Evolutionary conservation across 768 basidiomycete genomes (phyloP).

Genomic region (Terana coerulea): DNA sequence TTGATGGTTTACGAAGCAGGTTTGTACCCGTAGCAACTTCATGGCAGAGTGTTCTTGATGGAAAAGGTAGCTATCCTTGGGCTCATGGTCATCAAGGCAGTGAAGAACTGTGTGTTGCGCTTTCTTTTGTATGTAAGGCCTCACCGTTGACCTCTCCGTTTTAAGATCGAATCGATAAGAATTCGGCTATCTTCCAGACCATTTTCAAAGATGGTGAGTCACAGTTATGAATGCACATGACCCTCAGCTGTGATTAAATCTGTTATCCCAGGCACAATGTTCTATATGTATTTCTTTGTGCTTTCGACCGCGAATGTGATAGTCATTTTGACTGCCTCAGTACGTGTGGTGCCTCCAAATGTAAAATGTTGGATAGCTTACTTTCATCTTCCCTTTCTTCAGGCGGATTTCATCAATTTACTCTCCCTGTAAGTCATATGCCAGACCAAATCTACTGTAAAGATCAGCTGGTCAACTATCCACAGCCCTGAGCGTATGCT

Average conservation of each 20-base stretch:
- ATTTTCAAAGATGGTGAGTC: background rate
- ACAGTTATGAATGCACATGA: background rate
- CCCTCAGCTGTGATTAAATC: background rate
- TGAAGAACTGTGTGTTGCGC: background rate
- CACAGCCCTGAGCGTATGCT: background rate
- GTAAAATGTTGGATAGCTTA: background rate
- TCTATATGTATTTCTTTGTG: background rate
- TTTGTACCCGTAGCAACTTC: background rate
- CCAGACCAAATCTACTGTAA: background rate
- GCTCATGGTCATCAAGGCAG: background rate
- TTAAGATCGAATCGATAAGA: background rate
- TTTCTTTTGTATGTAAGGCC: background rate
- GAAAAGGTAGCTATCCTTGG: background rate
- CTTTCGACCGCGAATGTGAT: background rate
- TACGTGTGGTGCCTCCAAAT: background rate
- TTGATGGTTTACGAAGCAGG: background rate
- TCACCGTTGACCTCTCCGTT: background rate
- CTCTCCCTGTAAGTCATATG: background rate
- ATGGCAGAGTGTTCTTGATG: background rate
- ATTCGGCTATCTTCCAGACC: background rate
- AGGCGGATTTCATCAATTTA: background rate
- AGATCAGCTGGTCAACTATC: background rate
- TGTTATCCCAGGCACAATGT: background rate
- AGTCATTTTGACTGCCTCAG: background rate
- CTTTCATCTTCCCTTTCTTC: background rate